Conservation (phyloP, 2,329 filamentous ascomycete species). For the Dothiorella sarmentorum region DNA sequence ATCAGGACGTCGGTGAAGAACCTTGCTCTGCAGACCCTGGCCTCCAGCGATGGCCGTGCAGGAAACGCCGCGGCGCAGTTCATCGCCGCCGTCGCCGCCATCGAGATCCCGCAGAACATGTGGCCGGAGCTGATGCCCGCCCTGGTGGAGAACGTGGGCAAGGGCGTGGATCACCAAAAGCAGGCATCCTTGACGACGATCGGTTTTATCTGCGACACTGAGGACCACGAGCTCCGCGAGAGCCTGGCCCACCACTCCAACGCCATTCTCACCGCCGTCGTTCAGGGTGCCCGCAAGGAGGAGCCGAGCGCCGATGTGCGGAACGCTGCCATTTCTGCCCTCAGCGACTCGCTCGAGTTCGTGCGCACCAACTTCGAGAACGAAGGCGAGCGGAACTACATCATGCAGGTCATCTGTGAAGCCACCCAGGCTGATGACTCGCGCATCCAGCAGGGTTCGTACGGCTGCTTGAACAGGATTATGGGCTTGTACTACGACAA, state of each 20-base stretch:
- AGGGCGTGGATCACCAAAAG: slow-evolving; percentile 83
- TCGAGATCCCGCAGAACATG: slow-evolving; percentile 89
- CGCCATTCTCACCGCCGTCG: slow-evolving; percentile 94
- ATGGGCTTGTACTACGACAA: slow-evolving; percentile 99
- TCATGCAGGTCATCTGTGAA: slow-evolving; percentile 99
- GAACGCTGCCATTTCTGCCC: slow-evolving; percentile 85
- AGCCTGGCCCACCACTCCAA: slow-evolving; percentile 86
- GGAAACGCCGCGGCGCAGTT: slow-evolving; percentile 91
- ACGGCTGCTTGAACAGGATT: slow-evolving; percentile 96
- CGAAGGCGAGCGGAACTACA: slow-evolving; percentile 98
- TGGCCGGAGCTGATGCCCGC: slow-evolving; percentile 89
- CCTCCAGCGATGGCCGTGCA: slow-evolving; percentile 74
- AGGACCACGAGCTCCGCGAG: slow-evolving; percentile 80
- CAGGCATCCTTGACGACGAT: slow-evolving; percentile 94
- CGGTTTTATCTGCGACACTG: slow-evolving; percentile 96
- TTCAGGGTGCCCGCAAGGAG: slow-evolving; percentile 95
- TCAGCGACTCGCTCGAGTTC: slow-evolving; percentile 96
- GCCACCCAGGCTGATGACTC: slow-evolving; percentile 90
- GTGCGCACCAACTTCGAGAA: slow-evolving; percentile 98
- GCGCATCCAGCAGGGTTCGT: slow-evolving; percentile 91
- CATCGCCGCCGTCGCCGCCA: slow-evolving; percentile 88
- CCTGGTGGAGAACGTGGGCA: slow-evolving; percentile 88
- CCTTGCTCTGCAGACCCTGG: slow-evolving; percentile 81
- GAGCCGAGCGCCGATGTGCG: slow-evolving; percentile 89
- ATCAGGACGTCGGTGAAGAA: slow-evolving; percentile 88